phyloP scores from a whole-genome alignment of 495 filamentous ascomycete species.

The Podospora tetraspora region DNA sequence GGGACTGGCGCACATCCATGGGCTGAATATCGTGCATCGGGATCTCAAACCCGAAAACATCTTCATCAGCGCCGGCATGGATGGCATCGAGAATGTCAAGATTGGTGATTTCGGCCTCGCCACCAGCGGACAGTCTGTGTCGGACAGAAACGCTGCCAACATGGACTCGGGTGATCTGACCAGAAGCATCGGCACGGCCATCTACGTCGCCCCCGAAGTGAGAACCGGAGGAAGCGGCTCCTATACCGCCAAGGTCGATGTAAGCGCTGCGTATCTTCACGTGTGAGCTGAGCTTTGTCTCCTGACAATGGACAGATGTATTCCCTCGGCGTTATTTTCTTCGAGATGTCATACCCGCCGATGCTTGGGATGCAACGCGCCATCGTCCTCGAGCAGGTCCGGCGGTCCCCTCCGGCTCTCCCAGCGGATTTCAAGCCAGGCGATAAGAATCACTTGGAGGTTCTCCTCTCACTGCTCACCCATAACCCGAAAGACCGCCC shows the following conservation, averaged over 20 bases:
- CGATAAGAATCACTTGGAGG: constrained; percentile 64
- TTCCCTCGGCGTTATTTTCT: constrained; percentile 93
- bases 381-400: constrained; percentile 62
- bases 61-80: constrained; percentile 63
- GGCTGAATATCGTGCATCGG: constrained; percentile 87
- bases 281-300: not conserved
- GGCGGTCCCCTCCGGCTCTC: constrained; percentile 61
- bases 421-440: constrained; percentile 70
- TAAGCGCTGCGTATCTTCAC: constrained; percentile 35
- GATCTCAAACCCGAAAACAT: constrained; percentile 98
- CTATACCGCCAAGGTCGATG: constrained; percentile 91
- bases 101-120: constrained; percentile 97
- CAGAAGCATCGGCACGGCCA: constrained; percentile 85
- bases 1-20: constrained; percentile 84
- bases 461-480: constrained; percentile 73
- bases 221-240: constrained; percentile 62
- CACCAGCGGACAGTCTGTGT: constrained; percentile 70
- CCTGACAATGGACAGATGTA: constrained; percentile 65
- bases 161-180: constrained; percentile 54
- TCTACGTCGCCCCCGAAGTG: constrained; percentile 92
- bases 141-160: constrained; percentile 61
- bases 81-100: constrained; percentile 78
- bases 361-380: constrained; percentile 86
- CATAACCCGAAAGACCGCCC: constrained; percentile 78
- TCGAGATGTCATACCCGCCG: constrained; percentile 88